Evolutionary conservation across 306 rosid species (phyloP), one percentile per base, ranked within the genome.

Genomic region (Amphicarpaea edgeworthii): DNA sequence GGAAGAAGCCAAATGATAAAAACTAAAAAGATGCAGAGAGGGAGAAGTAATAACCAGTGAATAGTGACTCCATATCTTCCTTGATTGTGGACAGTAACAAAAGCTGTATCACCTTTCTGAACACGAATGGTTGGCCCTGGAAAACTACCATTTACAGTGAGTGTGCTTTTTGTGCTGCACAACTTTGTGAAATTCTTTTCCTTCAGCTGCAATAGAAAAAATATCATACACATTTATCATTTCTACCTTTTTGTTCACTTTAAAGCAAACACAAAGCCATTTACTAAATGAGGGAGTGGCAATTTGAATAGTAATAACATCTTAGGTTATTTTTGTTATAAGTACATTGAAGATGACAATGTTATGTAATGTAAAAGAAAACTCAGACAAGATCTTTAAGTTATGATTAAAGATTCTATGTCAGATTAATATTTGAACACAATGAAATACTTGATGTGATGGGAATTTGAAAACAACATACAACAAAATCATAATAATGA

Each of bases 91-190:
- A 70, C 82, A 16, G 71, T 71, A 9, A 79, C 77, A 71, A 70
- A 61, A 62, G 76, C 66, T 55, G 75, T 68, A 15, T 77, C 81
- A 20, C 75, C 75, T 43, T 77, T 77, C 3, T 67, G 68, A 55
- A 68, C 69, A 5, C 9, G 68, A 77, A 77, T 67, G 14, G 73
- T 64, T 77, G 85, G 82, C 42, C 85, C 85, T 6, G 85, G 85
- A 72, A 82, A 77, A 59, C 72, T 82, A 16, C 32, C 64, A 51
- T 76, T 82, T 24, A 82, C 82, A 14, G 85, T 76, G 62, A 76
- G 58, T 21, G 72, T 71, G 71, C 76, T 63, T 45, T 77, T 82
- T 8, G 85, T 77, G 75, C 79, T 54, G 47, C 85, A 77, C 65
- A 82, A 11, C 71, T 30, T 77, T 2, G 76, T 77, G 65, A 77